A percentile compares a stretch with the other conserved stretches of the same genome.
phyloP scores from a whole-genome alignment of 2,329 filamentous ascomycete genomes.

The Bipolaris oryzae region DNA sequence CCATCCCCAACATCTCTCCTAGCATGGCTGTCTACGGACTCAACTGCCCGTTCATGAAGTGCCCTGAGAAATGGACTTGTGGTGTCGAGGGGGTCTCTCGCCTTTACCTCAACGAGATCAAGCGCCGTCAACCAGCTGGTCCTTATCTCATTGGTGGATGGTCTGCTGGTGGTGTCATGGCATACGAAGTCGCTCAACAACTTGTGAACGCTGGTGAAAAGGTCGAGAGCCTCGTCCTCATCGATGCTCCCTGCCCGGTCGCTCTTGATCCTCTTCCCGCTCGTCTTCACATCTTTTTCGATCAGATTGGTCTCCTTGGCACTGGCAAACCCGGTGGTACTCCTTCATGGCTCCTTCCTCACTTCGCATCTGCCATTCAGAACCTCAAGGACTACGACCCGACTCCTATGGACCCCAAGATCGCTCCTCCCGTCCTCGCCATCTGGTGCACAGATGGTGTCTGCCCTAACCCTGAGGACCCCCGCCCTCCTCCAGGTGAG shows the following conservation, averaged over 20 bases:
- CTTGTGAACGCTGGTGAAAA: constrained; percentile 56
- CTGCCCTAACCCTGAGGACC: constrained; percentile 69
- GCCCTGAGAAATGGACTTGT: constrained; percentile 68
- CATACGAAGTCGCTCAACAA: constrained; percentile 58
- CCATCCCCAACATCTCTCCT: constrained; percentile 61
- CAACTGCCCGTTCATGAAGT: constrained; percentile 75
- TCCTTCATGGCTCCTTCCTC: constrained; percentile 74
- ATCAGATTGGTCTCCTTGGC: constrained; percentile 72
- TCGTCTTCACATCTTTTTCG: constrained; percentile 73
- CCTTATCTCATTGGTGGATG: constrained; percentile 62
- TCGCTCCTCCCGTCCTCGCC: constrained; percentile 65
- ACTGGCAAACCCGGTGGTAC: constrained; percentile 65
- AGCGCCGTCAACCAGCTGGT: constrained; percentile 70
- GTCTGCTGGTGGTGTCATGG: constrained; percentile 62
- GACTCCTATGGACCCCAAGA: constrained; percentile 64
- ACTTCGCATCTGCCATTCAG: constrained; percentile 72
- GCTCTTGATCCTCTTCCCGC: constrained; percentile 57
- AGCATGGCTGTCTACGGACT: constrained; percentile 61
- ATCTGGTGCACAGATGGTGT: constrained; percentile 79
- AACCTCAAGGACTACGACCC: constrained; percentile 73
- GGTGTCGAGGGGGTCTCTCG: constrained; percentile 69
- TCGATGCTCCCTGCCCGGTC: constrained; percentile 61
- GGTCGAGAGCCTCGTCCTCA: constrained; percentile 58
- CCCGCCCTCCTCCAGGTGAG: constrained; percentile 67
- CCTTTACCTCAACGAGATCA: constrained; percentile 72